These are phyloP conservation scores for Bipolaris victoriae DNA, from an alignment of 2,329 filamentous ascomycete species.

Conservation along the genomic window DNA sequence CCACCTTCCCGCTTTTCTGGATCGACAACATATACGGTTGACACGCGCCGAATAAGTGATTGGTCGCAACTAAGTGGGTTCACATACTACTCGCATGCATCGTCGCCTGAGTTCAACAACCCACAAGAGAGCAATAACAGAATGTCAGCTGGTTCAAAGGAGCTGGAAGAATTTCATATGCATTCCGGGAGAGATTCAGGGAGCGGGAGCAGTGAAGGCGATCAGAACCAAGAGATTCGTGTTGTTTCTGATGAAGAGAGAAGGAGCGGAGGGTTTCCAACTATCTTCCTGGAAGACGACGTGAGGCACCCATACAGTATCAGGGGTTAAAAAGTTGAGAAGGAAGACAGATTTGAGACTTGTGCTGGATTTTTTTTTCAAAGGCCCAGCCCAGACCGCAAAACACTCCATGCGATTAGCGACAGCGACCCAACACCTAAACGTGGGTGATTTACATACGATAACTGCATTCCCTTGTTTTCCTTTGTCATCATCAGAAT, in stretches of 20 bases:
- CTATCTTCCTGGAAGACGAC: constrained; percentile 2
- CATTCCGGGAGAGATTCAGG: neutral
- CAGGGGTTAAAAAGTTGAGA: too few species aligned
- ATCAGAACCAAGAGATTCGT: neutral
- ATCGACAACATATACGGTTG: constrained; percentile 8
- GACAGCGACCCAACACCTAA: neutral
- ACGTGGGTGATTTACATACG: neutral
- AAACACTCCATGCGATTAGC: neutral
- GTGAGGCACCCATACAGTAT: neutral
- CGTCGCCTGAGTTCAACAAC: neutral
- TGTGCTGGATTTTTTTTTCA: neutral
- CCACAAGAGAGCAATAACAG: constrained; percentile 1
- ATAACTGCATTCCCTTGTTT: neutral
- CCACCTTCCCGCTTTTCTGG: constrained; percentile 13
- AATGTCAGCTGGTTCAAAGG: neutral
- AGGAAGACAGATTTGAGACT: neutral
- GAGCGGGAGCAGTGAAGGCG: neutral
- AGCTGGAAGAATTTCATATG: constrained; percentile 3
- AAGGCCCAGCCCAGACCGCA: neutral
- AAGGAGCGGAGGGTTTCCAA: neutral
- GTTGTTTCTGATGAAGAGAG: neutral
- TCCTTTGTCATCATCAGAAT: neutral
- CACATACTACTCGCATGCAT: constrained; percentile 20
- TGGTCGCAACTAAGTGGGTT: constrained; percentile 31
- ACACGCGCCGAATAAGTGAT: constrained; percentile 26